Conservation (phyloP, 1,284 basidiomycete species). For the Mycena citricolor region DNA sequence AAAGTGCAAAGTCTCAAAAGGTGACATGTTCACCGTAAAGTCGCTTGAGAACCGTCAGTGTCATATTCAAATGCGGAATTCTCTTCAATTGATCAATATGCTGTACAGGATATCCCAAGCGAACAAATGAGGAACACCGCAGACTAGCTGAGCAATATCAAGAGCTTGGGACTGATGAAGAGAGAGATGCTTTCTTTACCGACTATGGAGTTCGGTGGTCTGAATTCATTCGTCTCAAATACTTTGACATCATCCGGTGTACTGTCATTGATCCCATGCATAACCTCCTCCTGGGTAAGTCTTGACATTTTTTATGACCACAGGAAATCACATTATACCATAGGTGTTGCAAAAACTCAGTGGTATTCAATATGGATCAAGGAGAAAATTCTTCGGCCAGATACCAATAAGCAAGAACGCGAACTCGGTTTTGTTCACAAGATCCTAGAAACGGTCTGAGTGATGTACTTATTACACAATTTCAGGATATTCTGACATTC, state of each 20-base stretch:
- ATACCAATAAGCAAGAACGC: slow-evolving; percentile 20
- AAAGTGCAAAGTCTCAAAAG: slow-evolving; percentile 25
- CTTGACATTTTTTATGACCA: background rate
- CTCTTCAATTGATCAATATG: background rate
- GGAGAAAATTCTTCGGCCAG: slow-evolving; percentile 22
- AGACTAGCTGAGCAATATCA: slow-evolving; percentile 17
- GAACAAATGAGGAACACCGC: slow-evolving; percentile 20
- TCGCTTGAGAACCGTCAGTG: slow-evolving; percentile 22
- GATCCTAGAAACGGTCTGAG: slow-evolving; percentile 23
- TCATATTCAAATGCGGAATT: background rate
- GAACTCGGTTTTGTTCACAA: slow-evolving; percentile 31
- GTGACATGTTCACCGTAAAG: slow-evolving; percentile 20
- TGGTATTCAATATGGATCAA: slow-evolving; percentile 32
- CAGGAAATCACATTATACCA: background rate
- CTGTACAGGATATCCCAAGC: slow-evolving; percentile 19
- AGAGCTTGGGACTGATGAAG: slow-evolving; percentile 7
- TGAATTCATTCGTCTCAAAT: slow-evolving; percentile 30
- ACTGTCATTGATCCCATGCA: slow-evolving; percentile 36
- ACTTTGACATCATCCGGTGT: slow-evolving; percentile 31
- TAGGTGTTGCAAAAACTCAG: slow-evolving; percentile 34
- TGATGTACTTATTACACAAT: slow-evolving; percentile 9
- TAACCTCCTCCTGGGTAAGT: slow-evolving; percentile 32
- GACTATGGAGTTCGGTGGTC: slow-evolving; percentile 28
- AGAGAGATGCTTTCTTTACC: slow-evolving; percentile 24
- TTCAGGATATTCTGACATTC: background rate